Base-by-base conservation (phyloP, 306 rosid species). In the Pterocarpus macrocarpus region DNA sequence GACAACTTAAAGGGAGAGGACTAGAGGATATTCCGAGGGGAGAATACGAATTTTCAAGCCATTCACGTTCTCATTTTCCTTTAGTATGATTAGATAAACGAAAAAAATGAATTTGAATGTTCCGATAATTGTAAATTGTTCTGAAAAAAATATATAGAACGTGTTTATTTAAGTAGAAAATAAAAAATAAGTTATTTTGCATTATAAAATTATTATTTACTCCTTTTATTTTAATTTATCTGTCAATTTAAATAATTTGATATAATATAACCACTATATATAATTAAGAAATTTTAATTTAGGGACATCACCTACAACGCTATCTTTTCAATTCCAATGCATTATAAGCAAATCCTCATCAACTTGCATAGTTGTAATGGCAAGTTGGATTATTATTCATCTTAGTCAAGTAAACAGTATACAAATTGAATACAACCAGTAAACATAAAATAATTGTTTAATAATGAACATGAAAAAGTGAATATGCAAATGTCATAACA, bases 371-470 rank as follows among this genome's bases (percentile, higher is more conserved):
- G 33, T 34, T 50, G 47, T 47, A 33, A 33, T 33, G 67, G 49
- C 52, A 38, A 56, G 11, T 36, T 35, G 52, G 22, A 73, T 56
- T 73, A 57, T 28, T 44, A 3, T 73, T 56, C 22, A 56, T 72
- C 22, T 6, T 36, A 16, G 62, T 53, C 39, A 73, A 75, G 35
- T 59, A 43, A 59, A 75, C 57, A 75, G 58, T 17, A 2, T 61
- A 75, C 44, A 59, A 39, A 44, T 30, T 75, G 79, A 61, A 59
- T 32, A 17, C 30, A 45, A 75, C 17, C 14, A 5, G 3, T 1
- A 32, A 43, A 44, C 79, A 41, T 28, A 1, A 28, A 74, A 75
- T 75, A 41, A 59, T 59, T 43, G 44, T 43, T 75, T 59, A 44
- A 28, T 58, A 8, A 75, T 43, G 58, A 58, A 22, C 68, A 41